Evolutionary conservation across 768 basidiomycete genomes (phyloP).

Genomic region (Cyclocybe aegerita): DNA sequence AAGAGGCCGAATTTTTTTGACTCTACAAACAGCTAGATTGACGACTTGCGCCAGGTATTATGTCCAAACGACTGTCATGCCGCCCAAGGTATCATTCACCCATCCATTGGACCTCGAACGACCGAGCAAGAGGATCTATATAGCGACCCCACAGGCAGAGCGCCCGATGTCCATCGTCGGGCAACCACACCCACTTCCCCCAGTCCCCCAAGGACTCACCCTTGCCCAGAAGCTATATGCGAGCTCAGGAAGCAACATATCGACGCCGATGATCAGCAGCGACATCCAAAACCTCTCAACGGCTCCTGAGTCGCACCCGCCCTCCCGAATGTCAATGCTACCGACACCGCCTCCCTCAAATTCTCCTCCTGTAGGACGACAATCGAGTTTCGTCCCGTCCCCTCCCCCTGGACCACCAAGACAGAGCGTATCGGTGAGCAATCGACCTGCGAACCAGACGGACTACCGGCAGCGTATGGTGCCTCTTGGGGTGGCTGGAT

Average conservation of each 20-base stretch:
- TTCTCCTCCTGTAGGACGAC: neutral
- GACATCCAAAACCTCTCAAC: conserved; percentile 13
- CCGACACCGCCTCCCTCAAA: neutral
- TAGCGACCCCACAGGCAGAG: conserved; percentile 6
- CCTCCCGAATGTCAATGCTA: neutral
- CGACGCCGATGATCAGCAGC: conserved; percentile 17
- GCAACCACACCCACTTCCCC: neutral
- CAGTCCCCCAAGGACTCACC: conserved; percentile 19
- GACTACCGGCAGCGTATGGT: no score
- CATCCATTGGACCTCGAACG: conserved; percentile 27
- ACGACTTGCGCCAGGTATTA: conserved; percentile 27
- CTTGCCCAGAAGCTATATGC: conserved; percentile 46
- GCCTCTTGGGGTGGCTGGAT: neutral
- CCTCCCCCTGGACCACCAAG: no score
- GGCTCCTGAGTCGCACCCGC: neutral
- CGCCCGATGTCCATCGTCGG: conserved; percentile 15
- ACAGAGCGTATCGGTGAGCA: no score
- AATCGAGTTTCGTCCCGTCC: no score
- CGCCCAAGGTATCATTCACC: conserved; percentile 32
- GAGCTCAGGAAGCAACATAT: conserved; percentile 28
- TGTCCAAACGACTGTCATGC: conserved; percentile 27
- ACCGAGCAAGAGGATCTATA: neutral
- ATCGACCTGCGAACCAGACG: no score
- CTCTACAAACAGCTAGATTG: neutral
- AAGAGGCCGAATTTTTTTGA: neutral